Evolutionary conservation across 371 early-diverging fungal species (phyloP), one percentile per base, ranked within the genome.

Genomic region (Mortierella sp.): DNA sequence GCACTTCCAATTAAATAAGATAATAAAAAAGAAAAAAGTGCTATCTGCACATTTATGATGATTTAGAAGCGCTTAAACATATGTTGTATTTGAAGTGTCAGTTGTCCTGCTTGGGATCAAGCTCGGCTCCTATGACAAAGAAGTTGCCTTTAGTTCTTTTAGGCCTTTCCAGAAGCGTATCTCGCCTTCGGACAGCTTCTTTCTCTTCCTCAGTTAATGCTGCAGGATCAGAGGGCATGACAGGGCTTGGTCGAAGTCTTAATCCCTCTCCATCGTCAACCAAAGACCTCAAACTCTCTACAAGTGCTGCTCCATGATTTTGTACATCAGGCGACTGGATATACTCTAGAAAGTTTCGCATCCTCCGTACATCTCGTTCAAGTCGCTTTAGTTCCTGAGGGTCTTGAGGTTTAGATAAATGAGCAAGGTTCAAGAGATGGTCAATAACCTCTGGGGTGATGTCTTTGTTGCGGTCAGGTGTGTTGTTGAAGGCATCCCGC

Each of bases 201-300:
- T 66, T 45, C 5, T 69, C 72, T 10, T 62, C 40, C 2, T 75
- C 58, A 20, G 40, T 28, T 5, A 43, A 35, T 11, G 18, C 30
- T 8, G 22, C 40, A 20, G 49, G 37, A 11, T 54, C 43, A 3
- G 75, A 28, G 14, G 14, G 8, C n/a, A 47, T 11, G 6, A 14
- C 26, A 18, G 61, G 61, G 22, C 14, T 51, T 3, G 70, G 58
- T 32, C 81, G 65, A 20, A 72, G 64, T 30, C 62, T 57, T 6
- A 80, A 39, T 5, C 81, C 81, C 3, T 43, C 54, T 2, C 81
- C 76, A 60, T 80, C 81, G 63, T 80, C 81, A 1, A 80, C 81
- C 70, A 80, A 43, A 5, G 76, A 75, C 20, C 69, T 65, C 22
- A 80, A 30, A 14, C 57, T 67, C 20, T 70, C 68, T 6, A 80